These are phyloP conservation scores for Hypoxylon trugodes DNA, from an alignment of 495 filamentous ascomycete species.

Conservation along the genomic window DNA sequence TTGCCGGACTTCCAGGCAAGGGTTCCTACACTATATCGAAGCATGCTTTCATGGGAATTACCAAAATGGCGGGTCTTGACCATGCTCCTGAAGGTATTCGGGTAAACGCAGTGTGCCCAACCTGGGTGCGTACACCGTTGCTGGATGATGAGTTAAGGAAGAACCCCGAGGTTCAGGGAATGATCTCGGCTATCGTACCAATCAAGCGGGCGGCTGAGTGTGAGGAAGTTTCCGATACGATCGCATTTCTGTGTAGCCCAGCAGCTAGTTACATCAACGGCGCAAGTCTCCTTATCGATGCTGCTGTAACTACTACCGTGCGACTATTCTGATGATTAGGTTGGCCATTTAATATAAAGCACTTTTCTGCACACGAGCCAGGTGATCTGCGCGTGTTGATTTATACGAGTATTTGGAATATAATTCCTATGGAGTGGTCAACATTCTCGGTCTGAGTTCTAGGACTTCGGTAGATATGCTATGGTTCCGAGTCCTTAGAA, in stretches of 20 bases:
- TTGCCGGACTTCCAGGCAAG: background rate
- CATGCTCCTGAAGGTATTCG: slow-evolving; percentile 46
- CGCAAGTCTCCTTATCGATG: background rate
- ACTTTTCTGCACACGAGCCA: too few species aligned
- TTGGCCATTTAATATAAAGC: too few species aligned
- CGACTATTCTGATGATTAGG: background rate
- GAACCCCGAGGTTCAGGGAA: slow-evolving; percentile 23
- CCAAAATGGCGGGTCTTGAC: slow-evolving; percentile 37
- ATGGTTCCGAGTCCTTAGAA: too few species aligned
- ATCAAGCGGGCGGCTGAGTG: slow-evolving; percentile 46
- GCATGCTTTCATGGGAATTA: slow-evolving; percentile 16
- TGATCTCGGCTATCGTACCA: slow-evolving; percentile 39
- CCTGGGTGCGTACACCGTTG: slow-evolving; percentile 54
- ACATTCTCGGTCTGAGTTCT: too few species aligned
- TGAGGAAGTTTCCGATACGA: slow-evolving; percentile 56
- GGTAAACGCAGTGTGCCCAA: slow-evolving; percentile 55
- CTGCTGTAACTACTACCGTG: background rate
- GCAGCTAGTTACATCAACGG: background rate
- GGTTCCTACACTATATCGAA: slow-evolving; percentile 14
- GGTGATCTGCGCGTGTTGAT: too few species aligned
- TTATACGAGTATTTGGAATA: too few species aligned
- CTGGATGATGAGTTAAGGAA: slow-evolving; percentile 37
- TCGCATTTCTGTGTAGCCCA: slow-evolving; percentile 50
- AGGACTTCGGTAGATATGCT: too few species aligned
- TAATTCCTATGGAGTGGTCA: too few species aligned